Percentiles rank a stretch among this genome's conserved stretches.
Conservation (phyloP, 169 alveolate genomes). For the Plasmodium gonderi region DNA sequence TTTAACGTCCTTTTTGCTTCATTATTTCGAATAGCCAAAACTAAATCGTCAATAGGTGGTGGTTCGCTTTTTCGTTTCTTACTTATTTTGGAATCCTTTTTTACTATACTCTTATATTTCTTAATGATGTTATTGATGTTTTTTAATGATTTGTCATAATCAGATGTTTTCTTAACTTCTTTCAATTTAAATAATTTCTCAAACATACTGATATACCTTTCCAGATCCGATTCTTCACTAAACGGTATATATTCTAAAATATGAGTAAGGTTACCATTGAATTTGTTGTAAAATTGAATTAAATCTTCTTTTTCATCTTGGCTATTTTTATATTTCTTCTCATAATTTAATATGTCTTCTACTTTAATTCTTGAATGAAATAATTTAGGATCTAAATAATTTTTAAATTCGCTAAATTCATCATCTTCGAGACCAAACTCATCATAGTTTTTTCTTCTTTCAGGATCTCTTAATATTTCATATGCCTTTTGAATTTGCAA, state of each 20-base stretch:
- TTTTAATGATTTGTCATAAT: slow-evolving; percentile 14
- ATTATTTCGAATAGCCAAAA: slow-evolving; percentile 59
- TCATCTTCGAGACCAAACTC: slow-evolving; percentile 70
- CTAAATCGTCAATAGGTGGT: slow-evolving; percentile 48
- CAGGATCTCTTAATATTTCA: slow-evolving; percentile 82
- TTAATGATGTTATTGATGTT: slow-evolving; percentile 24
- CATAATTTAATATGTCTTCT: slow-evolving; percentile 78
- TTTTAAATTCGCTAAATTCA: slow-evolving; percentile 27
- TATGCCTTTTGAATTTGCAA: slow-evolving; percentile 84
- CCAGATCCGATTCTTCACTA: slow-evolving; percentile 78
- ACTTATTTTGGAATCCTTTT: not conserved
- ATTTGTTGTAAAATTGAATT: slow-evolving; percentile 81
- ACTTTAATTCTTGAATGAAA: slow-evolving; percentile 50
- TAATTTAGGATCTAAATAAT: slow-evolving; percentile 38
- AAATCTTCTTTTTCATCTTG: slow-evolving; percentile 82
- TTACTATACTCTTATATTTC: not conserved
- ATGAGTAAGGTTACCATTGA: slow-evolving; percentile 78
- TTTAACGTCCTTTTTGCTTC: slow-evolving; percentile 45
- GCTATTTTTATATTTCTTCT: slow-evolving; percentile 78
- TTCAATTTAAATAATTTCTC: slow-evolving; percentile 61
- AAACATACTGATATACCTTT: slow-evolving; percentile 75
- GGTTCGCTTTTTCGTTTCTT: slow-evolving; percentile 1
- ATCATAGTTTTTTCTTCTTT: slow-evolving; percentile 80
- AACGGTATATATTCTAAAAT: slow-evolving; percentile 80
- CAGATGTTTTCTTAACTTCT: slow-evolving; percentile 16